A percentile compares a stretch with the other conserved stretches of the same genome.
These are phyloP conservation scores for Pontederia paniculata DNA, from an alignment of 176 grass and related monocot genomes.

Conservation along the genomic window DNA sequence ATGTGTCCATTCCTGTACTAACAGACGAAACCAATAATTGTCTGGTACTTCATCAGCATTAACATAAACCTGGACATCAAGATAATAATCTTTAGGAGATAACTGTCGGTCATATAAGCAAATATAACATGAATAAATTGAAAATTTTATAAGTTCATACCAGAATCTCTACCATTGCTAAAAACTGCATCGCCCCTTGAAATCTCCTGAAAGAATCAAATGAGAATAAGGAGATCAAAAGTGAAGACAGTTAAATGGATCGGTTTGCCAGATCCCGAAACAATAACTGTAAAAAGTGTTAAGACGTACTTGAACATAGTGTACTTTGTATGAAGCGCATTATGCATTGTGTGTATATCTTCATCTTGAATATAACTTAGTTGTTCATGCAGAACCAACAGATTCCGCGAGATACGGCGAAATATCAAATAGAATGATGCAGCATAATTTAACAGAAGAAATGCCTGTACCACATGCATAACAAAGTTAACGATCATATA, in stretches of 20 bases:
- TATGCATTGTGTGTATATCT: conserved; percentile 57
- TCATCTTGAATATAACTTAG: conserved; percentile 66
- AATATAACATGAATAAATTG: background rate
- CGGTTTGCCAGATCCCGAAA: background rate
- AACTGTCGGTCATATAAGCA: background rate
- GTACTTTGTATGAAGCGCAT: conserved; percentile 76
- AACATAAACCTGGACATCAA: conserved; percentile 64
- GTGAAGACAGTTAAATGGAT: background rate
- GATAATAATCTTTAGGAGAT: conserved; percentile 13
- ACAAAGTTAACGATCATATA: background rate
- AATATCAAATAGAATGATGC: conserved; percentile 80
- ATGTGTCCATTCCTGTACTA: conserved; percentile 92
- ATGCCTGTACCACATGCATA: conserved; percentile 28
- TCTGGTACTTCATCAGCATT: conserved; percentile 72
- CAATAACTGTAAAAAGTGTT: conserved; percentile 1
- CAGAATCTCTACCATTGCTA: conserved; percentile 76
- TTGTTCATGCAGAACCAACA: conserved; percentile 60
- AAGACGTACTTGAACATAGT: conserved; percentile 79
- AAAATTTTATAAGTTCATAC: conserved; percentile 18
- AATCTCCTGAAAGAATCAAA: conserved; percentile 51
- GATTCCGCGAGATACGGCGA: conserved; percentile 52
- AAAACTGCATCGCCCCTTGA: conserved; percentile 90
- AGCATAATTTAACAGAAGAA: conserved; percentile 61
- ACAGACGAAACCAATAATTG: conserved; percentile 89
- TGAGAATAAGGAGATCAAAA: background rate